phyloP scores from a whole-genome alignment of 2,329 filamentous ascomycete genomes.

The Paraphoma sp. region DNA sequence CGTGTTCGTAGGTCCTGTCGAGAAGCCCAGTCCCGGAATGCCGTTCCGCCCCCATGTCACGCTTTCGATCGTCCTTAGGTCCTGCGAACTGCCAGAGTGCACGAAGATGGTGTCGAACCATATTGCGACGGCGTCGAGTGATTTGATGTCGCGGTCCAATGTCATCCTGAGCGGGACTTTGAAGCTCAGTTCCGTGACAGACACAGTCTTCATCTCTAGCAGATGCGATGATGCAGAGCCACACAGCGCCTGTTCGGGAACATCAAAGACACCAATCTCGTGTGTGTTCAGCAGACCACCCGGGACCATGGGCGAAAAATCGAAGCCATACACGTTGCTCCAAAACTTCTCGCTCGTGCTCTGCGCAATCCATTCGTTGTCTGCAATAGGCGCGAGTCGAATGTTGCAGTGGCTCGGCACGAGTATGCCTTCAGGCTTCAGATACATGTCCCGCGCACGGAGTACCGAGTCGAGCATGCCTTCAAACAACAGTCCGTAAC shows the following conservation, averaged over 20 bases:
- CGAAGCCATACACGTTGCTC: constrained; percentile 92
- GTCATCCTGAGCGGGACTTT: constrained; percentile 69
- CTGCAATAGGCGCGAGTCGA: constrained; percentile 80
- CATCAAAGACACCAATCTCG: constrained; percentile 43
- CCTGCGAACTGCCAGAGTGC: constrained; percentile 53
- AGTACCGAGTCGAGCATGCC: constrained; percentile 95
- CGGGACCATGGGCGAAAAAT: constrained; percentile 89
- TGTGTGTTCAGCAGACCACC: constrained; percentile 76
- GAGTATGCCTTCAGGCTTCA: constrained; percentile 80
- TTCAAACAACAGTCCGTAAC: constrained; percentile 90
- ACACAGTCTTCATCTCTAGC: constrained; percentile 77
- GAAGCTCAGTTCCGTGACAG: constrained; percentile 77
- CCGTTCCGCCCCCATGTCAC: constrained; percentile 65
- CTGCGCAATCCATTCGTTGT: constrained; percentile 78
- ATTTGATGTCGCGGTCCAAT: constrained; percentile 67
- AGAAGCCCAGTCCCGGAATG: constrained; percentile 76
- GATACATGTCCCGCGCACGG: constrained; percentile 85
- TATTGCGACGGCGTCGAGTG: constrained; percentile 84
- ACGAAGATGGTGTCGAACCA: constrained; percentile 97
- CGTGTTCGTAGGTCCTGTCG: constrained; percentile 78
- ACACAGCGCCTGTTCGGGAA: constrained; percentile 33
- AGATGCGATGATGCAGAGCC: constrained; percentile 72
- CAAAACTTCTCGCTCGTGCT: constrained; percentile 76
- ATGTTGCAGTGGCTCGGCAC: constrained; percentile 86
- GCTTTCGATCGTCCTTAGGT: constrained; percentile 56